Evolutionary conservation across 2,329 filamentous ascomycete species (phyloP).

Genomic region (Dothidotthia symphoricarpi): DNA sequence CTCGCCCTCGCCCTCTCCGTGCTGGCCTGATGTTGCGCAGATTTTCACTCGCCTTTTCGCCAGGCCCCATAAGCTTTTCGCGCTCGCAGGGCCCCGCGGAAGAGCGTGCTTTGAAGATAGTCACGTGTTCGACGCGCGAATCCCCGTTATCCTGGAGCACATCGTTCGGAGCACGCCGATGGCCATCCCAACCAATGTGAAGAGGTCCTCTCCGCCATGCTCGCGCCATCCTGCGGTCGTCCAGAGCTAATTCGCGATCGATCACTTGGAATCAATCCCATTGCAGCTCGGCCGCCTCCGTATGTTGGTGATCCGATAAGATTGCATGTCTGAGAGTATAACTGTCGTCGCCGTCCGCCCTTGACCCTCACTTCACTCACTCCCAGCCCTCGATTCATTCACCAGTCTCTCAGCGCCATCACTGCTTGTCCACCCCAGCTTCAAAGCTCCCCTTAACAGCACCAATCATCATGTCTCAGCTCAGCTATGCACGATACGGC

Average conservation of each 20-base stretch:
- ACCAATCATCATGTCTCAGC: constrained; percentile 44
- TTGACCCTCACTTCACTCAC: constrained; percentile 14
- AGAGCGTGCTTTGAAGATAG: constrained; percentile 11
- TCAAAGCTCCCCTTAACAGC: constrained; percentile 1
- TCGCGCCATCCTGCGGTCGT: constrained; percentile 21
- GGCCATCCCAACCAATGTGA: constrained; percentile 31
- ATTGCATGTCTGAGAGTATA: constrained; percentile 26
- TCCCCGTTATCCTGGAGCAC: constrained; percentile 19
- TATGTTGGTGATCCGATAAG: constrained; percentile 32
- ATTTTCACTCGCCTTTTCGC: constrained; percentile 10
- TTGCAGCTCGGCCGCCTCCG: constrained; percentile 37
- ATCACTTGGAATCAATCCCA: constrained; percentile 24
- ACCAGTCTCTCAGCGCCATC: too few species aligned
- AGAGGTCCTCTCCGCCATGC: constrained; percentile 22
- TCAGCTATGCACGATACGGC: constrained; percentile 68
- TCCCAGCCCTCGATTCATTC: constrained; percentile 7
- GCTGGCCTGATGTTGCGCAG: constrained; percentile 25
- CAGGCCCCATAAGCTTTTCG: constrained; percentile 8
- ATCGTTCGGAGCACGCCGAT: constrained; percentile 37
- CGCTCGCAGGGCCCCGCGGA: constrained; percentile 10
- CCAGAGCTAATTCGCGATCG: constrained; percentile 25
- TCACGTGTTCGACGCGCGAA: constrained; percentile 24
- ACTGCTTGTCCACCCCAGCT: too few species aligned
- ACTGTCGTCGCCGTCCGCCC: constrained; percentile 22
- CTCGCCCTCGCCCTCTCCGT: constrained; percentile 14